These are phyloP conservation scores for Microcyclospora tardicrescens DNA, from an alignment of 2,329 filamentous ascomycete species.

Conservation along the genomic window DNA sequence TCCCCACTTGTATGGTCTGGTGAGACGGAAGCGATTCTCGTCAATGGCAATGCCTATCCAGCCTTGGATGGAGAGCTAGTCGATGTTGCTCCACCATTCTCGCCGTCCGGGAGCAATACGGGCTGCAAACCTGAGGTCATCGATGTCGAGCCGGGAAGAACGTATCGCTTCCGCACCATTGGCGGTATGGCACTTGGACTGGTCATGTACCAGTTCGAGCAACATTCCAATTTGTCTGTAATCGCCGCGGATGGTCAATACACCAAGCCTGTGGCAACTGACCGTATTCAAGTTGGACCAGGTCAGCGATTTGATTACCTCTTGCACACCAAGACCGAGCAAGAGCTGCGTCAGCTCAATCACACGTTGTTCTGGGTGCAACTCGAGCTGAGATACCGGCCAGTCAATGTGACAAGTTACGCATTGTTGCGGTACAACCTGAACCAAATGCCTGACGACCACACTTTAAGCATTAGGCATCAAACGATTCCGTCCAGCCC, in stretches of 20 bases:
- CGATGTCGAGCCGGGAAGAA: slow-evolving; percentile 46
- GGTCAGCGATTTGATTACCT: slow-evolving; percentile 51
- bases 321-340: slow-evolving; percentile 38
- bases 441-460: neutral
- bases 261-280: slow-evolving; percentile 34
- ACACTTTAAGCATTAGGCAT: neutral
- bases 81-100: slow-evolving; percentile 10
- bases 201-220: slow-evolving; percentile 43
- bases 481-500: slow-evolving; percentile 9
- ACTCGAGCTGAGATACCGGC: slow-evolving; percentile 39
- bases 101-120: slow-evolving; percentile 8
- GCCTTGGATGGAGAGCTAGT: neutral
- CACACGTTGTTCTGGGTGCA: slow-evolving; percentile 33
- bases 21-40: slow-evolving; percentile 43
- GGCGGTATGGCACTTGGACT: slow-evolving; percentile 44
- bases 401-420: slow-evolving; percentile 33
- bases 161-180: slow-evolving; percentile 50
- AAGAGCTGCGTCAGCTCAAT: slow-evolving; percentile 26
- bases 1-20: slow-evolving; percentile 45
- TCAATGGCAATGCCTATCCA: slow-evolving; percentile 40
- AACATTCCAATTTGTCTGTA: slow-evolving; percentile 42
- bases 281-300: slow-evolving; percentile 41
- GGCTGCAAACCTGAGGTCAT: slow-evolving; percentile 31
- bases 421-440: slow-evolving; percentile 36
- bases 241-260: slow-evolving; percentile 47